Percentiles rank a stretch among this genome's conserved stretches.
These are phyloP conservation scores for Pythium insidiosum DNA, from an alignment of 352 stramenopile species.

Conservation along the genomic window DNA sequence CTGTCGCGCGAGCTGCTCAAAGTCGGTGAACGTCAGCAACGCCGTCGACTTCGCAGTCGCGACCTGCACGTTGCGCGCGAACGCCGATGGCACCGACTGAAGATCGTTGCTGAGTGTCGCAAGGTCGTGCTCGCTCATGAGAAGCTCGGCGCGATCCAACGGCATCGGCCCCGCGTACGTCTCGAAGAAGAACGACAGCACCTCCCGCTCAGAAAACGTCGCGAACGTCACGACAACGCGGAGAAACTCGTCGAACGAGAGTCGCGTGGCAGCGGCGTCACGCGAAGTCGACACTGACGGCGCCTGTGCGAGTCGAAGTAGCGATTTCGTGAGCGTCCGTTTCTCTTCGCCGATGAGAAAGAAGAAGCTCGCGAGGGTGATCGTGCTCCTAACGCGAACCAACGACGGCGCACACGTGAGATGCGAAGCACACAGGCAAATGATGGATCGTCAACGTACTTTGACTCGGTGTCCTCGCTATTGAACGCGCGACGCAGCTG, in stretches of 20 bases:
- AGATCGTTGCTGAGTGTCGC: conserved; percentile 28
- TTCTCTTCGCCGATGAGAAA: conserved; percentile 32
- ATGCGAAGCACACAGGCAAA: not conserved
- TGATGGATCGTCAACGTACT: not conserved
- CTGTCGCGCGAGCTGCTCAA: conserved; percentile 34
- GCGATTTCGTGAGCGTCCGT: conserved; percentile 21
- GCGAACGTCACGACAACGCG: too few relatives aligned
- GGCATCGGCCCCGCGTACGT: too few relatives aligned
- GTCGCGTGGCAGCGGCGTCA: too few relatives aligned
- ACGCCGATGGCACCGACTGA: conserved; percentile 28
- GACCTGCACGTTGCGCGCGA: conserved; percentile 34
- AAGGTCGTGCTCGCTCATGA: conserved; percentile 34
- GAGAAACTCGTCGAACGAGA: too few relatives aligned
- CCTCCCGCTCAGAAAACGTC: too few relatives aligned
- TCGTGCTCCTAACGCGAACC: not conserved
- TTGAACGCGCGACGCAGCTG: not conserved
- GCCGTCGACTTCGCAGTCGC: too few relatives aligned
- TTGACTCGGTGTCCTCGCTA: not conserved
- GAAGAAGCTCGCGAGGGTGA: conserved; percentile 17
- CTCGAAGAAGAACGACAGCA: too few relatives aligned
- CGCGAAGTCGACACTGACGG: too few relatives aligned
- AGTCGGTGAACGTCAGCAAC: conserved; percentile 59
- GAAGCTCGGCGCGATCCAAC: too few relatives aligned
- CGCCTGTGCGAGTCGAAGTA: conserved; percentile 22
- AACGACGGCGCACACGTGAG: not conserved